Conservation (phyloP, 805 yeast species). For the Danielozyma ontarioensis region DNA sequence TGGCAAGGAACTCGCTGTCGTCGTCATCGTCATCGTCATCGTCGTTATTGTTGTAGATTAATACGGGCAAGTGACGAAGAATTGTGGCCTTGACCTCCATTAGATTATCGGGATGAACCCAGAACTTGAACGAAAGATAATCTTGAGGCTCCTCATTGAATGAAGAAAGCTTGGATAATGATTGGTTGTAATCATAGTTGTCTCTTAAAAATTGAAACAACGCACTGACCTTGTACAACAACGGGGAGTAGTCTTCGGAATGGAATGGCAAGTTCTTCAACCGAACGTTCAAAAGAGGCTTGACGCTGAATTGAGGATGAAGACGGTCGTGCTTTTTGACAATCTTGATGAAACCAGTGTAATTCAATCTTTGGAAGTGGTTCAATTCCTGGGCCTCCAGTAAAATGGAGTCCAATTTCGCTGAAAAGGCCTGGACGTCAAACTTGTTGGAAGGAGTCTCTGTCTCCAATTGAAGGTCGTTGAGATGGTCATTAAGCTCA, state of each 20-base stretch:
- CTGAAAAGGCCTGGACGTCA: conserved; percentile 59
- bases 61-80: conserved; percentile 86
- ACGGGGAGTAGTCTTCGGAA: conserved; percentile 90
- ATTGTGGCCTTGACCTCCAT: conserved; percentile 98
- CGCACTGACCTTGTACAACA: conserved; percentile 75
- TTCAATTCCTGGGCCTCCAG: conserved; percentile 80
- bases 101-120: conserved; percentile 95
- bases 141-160: conserved; percentile 35
- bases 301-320: conserved; percentile 84
- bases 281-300: conserved; percentile 83
- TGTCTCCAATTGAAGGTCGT: conserved; percentile 57
- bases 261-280: conserved; percentile 86
- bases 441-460: conserved; percentile 32
- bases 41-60: conserved; percentile 56
- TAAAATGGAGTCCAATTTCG: conserved; percentile 66
- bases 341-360: conserved; percentile 90
- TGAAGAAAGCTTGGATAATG: conserved; percentile 46
- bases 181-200: conserved; percentile 49
- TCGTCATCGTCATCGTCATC: conserved; percentile 50
- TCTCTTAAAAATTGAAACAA: conserved; percentile 79
- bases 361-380: conserved; percentile 84
- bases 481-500: conserved; percentile 59
- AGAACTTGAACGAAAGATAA: conserved; percentile 74
- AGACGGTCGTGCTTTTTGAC: conserved; percentile 94
- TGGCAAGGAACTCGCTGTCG: conserved; percentile 18